These are phyloP conservation scores for Papilionanthe hybrid DNA, from an alignment of 116 monocot species.

Conservation along the genomic window DNA sequence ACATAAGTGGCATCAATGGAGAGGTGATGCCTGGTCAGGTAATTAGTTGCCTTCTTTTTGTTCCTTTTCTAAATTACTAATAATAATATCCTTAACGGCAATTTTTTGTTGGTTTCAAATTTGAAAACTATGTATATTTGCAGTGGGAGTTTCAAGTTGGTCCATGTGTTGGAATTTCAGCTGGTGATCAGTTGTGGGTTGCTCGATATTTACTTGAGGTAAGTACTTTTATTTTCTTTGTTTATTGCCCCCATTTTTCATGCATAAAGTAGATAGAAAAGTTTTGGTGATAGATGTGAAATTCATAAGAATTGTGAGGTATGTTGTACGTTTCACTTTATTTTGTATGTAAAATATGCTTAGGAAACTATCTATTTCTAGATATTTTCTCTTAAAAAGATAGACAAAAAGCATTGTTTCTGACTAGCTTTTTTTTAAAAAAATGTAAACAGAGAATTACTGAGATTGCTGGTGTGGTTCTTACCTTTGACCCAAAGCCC, in stretches of 20 bases:
- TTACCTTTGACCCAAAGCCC: constrained; percentile 51
- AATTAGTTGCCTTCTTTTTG: constrained; percentile 6
- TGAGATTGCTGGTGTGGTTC: constrained; percentile 43
- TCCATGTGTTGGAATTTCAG: constrained; percentile 34
- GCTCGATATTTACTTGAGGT: constrained; percentile 54
- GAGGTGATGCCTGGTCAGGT: constrained; percentile 99
- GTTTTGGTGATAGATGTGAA: no score
- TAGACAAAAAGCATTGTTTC: no score
- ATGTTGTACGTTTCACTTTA: neutral
- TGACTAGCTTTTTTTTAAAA: neutral
- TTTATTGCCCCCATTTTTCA: no score
- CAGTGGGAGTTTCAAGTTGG: constrained; percentile 61
- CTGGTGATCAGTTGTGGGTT: constrained; percentile 44
- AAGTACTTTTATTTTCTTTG: neutral
- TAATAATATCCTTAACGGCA: neutral
- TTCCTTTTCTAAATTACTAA: neutral
- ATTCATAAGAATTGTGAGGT: no score
- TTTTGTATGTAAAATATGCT: neutral
- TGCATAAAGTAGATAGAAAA: no score
- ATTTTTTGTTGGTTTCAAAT: neutral
- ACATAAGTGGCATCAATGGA: constrained; percentile 92
- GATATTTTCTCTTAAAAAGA: no score
- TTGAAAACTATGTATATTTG: neutral
- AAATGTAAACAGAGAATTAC: constrained; percentile 33
- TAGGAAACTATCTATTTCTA: neutral